Conservation (phyloP, 371 early-diverging fungal species). For the Batrachochytrium dendrobatidis region DNA sequence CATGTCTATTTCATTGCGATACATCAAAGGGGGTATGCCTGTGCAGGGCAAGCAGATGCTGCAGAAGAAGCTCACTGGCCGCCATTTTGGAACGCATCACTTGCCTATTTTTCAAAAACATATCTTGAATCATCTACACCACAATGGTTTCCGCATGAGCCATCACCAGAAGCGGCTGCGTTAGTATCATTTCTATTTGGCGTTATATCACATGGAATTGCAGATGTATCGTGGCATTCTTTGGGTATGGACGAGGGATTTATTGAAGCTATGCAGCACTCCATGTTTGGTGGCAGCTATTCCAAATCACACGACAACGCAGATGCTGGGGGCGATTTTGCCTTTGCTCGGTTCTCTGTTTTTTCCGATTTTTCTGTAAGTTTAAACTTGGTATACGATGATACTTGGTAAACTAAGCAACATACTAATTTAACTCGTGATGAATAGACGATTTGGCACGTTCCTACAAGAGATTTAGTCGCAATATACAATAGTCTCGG, state of each 20-base stretch:
- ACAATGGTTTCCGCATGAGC: too few species aligned
- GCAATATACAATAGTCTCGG: constrained; percentile 58
- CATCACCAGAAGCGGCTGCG: too few species aligned
- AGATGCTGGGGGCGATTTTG: constrained; percentile 78
- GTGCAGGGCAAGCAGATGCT: not conserved
- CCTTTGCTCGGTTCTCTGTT: constrained; percentile 39
- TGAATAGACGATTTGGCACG: constrained; percentile 48
- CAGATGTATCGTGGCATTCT: constrained; percentile 82
- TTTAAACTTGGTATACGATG: too few species aligned
- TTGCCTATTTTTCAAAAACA: not conserved
- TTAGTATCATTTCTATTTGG: too few species aligned
- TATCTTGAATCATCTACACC: too few species aligned
- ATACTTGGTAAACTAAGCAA: constrained; percentile 28
- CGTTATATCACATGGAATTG: constrained; percentile 32
- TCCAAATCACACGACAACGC: constrained; percentile 60
- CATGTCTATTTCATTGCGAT: not conserved
- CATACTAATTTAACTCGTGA: constrained; percentile 35
- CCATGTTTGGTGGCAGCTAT: constrained; percentile 55
- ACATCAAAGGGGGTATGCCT: not conserved
- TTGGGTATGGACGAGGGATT: constrained; percentile 61
- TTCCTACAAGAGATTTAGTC: constrained; percentile 67
- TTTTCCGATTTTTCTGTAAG: too few species aligned
- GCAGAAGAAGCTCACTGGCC: not conserved
- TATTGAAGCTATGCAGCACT: constrained; percentile 45
- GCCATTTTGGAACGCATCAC: not conserved